A percentile compares a stretch with the other conserved stretches of the same genome.
phyloP scores from a whole-genome alignment of 768 basidiomycete species.

The Kwoniella bestiolae region DNA sequence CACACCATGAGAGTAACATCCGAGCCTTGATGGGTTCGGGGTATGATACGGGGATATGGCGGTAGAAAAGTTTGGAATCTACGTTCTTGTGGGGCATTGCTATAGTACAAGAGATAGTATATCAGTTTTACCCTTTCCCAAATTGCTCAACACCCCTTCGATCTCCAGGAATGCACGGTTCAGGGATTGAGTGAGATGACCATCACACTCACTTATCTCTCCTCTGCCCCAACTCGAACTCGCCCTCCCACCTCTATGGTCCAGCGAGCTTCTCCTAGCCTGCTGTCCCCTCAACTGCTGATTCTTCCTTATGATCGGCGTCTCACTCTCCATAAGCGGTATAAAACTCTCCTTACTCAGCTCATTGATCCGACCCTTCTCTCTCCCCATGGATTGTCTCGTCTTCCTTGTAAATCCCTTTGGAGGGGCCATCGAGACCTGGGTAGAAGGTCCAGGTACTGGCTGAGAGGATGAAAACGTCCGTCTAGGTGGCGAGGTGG shows the following conservation, averaged over 20 bases:
- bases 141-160: too few relatives aligned
- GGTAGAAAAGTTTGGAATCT: constrained; percentile 42
- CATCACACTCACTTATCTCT: constrained; percentile 50
- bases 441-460: constrained; percentile 13
- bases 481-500: constrained; percentile 33
- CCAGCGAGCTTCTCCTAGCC: constrained; percentile 45
- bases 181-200: not conserved
- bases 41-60: constrained; percentile 47
- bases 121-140: too few relatives aligned
- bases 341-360: constrained; percentile 41
- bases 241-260: constrained; percentile 49
- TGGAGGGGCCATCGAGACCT: constrained; percentile 36
- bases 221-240: constrained; percentile 52
- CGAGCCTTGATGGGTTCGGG: constrained; percentile 53
- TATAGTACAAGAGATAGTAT: constrained; percentile 5
- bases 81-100: constrained; percentile 53
- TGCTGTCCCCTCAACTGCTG: constrained; percentile 48
- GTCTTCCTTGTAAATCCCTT: constrained; percentile 39
- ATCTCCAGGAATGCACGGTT: too few relatives aligned
- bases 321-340: constrained; percentile 52
- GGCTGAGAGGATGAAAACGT: constrained; percentile 13
- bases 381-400: constrained; percentile 32
- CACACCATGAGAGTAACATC: constrained; percentile 51
- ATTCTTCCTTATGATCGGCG: constrained; percentile 54
- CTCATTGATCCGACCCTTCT: constrained; percentile 18